These are phyloP conservation scores for Clonostachys rhizophaga DNA, from an alignment of 2,329 filamentous ascomycete species.

Conservation along the genomic window DNA sequence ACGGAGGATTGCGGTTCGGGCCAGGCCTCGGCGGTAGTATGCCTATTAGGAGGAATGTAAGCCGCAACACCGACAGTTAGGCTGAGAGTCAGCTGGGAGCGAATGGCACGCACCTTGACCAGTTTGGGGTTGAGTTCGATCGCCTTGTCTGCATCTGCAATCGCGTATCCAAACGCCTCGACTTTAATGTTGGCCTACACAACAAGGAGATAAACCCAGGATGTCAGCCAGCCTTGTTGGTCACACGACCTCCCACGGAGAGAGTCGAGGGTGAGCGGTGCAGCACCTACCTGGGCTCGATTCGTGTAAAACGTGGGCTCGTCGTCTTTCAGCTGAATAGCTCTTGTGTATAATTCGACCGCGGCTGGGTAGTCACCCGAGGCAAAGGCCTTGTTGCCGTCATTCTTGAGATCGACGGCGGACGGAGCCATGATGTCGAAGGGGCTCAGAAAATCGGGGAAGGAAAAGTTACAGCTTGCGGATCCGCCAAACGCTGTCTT, in stretches of 20 bases:
- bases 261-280: neutral
- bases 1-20: constrained; percentile 84
- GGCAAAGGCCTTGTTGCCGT: constrained; percentile 91
- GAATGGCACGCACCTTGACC: constrained; percentile 64
- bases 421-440: constrained; percentile 45
- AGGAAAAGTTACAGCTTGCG: neutral
- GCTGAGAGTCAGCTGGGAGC: neutral
- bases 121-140: constrained; percentile 85
- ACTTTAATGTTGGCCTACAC: constrained; percentile 88
- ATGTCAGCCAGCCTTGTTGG: neutral
- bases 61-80: neutral
- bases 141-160: constrained; percentile 85
- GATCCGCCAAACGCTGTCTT: too few species aligned
- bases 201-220: neutral
- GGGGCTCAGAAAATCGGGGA: neutral
- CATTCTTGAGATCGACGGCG: constrained; percentile 81
- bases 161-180: constrained; percentile 90
- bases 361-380: constrained; percentile 82
- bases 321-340: constrained; percentile 77
- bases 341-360: constrained; percentile 79
- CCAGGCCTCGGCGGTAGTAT: constrained; percentile 89
- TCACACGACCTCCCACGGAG: constrained; percentile 5
- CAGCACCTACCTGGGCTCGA: constrained; percentile 73
- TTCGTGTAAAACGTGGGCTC: constrained; percentile 93
- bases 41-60: constrained; percentile 50